Conservation (phyloP, 225 moss, liverwort and hornwort species). For the Marchantia polymorpha region DNA sequence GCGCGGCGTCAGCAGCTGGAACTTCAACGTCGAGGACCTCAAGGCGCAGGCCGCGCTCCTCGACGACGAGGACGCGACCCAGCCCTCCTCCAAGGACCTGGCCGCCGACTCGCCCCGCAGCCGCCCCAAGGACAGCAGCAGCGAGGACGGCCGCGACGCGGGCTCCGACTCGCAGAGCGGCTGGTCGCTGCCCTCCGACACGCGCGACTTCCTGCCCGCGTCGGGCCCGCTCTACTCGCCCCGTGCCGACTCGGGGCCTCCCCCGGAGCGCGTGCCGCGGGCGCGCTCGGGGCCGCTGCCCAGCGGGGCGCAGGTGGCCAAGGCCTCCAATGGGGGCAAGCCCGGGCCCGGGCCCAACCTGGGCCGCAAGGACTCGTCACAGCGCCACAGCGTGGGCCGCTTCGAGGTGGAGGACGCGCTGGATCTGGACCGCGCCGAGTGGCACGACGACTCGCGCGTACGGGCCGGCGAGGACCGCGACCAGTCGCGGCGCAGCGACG, state of each 20-base stretch:
- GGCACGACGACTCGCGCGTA: conserved; percentile 26
- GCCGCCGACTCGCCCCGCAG: conserved; percentile 29
- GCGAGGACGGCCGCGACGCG: conserved; percentile 18
- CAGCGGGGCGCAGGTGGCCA: conserved; percentile 13
- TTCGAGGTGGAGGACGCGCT: conserved; percentile 68
- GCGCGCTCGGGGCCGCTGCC: conserved; percentile 53
- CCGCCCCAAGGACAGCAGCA: conserved; percentile 19
- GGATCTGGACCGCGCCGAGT: conserved; percentile 43
- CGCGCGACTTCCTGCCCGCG: not conserved
- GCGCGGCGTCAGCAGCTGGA: conserved; percentile 94
- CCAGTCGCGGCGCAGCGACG: conserved; percentile 41
- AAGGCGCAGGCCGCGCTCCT: conserved; percentile 80
- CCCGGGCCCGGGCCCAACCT: conserved; percentile 29
- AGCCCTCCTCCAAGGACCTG: conserved; percentile 38
- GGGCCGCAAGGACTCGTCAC: conserved; percentile 13
- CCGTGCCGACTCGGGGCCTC: conserved; percentile 1
- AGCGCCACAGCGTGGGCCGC: conserved; percentile 57
- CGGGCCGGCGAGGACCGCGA: conserved; percentile 16
- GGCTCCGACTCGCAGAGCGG: conserved; percentile 16
- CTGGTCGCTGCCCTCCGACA: conserved; percentile 14
- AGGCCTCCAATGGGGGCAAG: conserved; percentile 42
- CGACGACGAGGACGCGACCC: conserved; percentile 51
- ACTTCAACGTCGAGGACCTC: conserved; percentile 90
- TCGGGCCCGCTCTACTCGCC: conserved; percentile 12
- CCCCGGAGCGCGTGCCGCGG: conserved; percentile 51